These are phyloP conservation scores for Juncus effusus DNA, from an alignment of 176 grass and related monocot species.

Conservation along the genomic window DNA sequence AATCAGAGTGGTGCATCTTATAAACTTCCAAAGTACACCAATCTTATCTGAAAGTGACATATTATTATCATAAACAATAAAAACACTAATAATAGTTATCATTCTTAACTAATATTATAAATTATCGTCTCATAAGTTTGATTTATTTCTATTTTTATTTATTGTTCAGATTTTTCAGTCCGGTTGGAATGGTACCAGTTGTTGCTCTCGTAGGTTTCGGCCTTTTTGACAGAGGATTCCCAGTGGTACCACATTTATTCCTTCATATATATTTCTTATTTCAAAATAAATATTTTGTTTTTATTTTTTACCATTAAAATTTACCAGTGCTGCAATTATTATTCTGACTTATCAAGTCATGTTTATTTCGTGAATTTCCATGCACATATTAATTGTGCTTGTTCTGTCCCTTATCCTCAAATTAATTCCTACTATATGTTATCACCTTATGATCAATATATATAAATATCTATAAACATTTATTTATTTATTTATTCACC, in stretches of 20 bases:
- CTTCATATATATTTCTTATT: not conserved
- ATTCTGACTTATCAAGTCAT: not conserved
- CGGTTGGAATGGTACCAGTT: constrained; percentile 91
- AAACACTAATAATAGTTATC: too few relatives aligned
- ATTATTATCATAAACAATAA: not conserved
- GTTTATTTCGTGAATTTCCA: constrained; percentile 5
- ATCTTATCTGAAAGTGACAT: constrained; percentile 18
- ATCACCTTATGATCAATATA: too few relatives aligned
- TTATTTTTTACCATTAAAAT: constrained; percentile 16
- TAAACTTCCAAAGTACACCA: constrained; percentile 19
- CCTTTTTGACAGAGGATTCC: constrained; percentile 98
- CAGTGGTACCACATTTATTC: constrained; percentile 59
- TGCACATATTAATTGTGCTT: constrained; percentile 14
- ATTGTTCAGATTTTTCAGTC: constrained; percentile 94
- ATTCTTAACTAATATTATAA: too few relatives aligned
- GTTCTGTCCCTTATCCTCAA: constrained; percentile 6
- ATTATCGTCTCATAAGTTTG: not conserved
- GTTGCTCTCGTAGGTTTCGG: constrained; percentile 88
- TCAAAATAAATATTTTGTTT: not conserved
- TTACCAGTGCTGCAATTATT: constrained; percentile 12
- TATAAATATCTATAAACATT: too few relatives aligned
- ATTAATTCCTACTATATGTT: not conserved
- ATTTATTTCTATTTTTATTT: constrained; percentile 2
- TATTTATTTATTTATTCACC: too few relatives aligned
- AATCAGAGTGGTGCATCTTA: constrained; percentile 16